Conservation (phyloP, 306 rosid genomes). For the Aeschynomene evenia region DNA sequence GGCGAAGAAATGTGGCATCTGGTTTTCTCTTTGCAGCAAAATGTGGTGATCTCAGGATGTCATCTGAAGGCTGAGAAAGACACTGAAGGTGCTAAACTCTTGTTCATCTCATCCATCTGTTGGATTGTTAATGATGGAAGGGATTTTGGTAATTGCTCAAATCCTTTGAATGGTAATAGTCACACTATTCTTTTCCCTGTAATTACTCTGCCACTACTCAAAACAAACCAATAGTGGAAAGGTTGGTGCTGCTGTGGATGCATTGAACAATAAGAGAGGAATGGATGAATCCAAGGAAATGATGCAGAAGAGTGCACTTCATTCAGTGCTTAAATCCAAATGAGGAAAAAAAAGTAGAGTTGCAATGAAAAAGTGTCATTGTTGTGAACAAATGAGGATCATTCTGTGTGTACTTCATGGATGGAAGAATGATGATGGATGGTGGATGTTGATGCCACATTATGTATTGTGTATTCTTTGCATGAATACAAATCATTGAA, state of each 20-base stretch:
- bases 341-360: no score
- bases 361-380: neutral
- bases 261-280: constrained; percentile 15
- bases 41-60: neutral
- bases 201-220: neutral
- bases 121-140: neutral
- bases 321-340: no score
- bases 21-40: neutral
- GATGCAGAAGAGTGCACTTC: neutral
- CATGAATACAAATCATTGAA: neutral
- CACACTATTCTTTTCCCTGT: neutral
- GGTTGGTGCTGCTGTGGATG: neutral
- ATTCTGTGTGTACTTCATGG: neutral
- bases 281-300: neutral
- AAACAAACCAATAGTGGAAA: neutral
- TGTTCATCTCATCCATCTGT: neutral
- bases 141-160: neutral
- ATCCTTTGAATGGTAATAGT: neutral
- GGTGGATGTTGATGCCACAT: constrained; percentile 14
- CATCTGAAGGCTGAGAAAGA: neutral
- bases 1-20: neutral
- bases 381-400: neutral
- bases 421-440: neutral
- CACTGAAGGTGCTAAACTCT: neutral
- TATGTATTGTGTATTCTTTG: neutral